Base-by-base conservation (phyloP, 192 early-diverging fungal genomes). In the Coemansia sp. region DNA sequence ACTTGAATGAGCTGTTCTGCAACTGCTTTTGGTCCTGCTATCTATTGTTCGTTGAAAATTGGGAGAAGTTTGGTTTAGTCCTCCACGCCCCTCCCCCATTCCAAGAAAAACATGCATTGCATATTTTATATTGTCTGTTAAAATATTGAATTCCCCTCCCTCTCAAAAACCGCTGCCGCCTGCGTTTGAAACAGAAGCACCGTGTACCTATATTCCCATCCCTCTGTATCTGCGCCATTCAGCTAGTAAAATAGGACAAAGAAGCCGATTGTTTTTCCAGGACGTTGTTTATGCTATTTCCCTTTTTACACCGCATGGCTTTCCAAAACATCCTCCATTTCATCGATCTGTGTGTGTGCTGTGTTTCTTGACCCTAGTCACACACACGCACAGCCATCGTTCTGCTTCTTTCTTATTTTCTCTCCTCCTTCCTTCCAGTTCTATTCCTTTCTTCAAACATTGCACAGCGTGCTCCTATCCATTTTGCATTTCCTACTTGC, bases 281-380 rank as follows among this genome's bases (percentile, higher is more conserved):
- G 16, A 49, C 46, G 53, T 56, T 26, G 6, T 38, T 20, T 41
- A 62, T 46, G 23, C n/a, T 45, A 45, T 51, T 38, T 35, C 24
- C 34, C 35, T 18, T 38, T 10, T 59, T 8, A 38, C 8, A 7
- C 34, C 30, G 8, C 57, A 59, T 59, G 57, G 57, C 30, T 26
- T 59, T 59, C 57, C 57, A 59, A 59, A 59, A 59, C 57, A 59
- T 56, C 14, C 34, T 64, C 48, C 49, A 33, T 4, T 48, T 46
- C 1, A 46, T 18, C 5, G 5, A 46, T 46, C 44, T 46, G 11
- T 46, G 44, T 46, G 15, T 46, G 18, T 46, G 44, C 14, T 14
- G 5, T 18, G 44, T 46, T 46, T 18, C 44, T 18, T 5, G 16
- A 18, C 12, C 44, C 16, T 41, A 14, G 14, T 5, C 44, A n/a